A percentile compares a stretch with the other conserved stretches of the same genome.
Conservation (phyloP, 352 stramenopile species). For the Phytophthora fragariae region DNA sequence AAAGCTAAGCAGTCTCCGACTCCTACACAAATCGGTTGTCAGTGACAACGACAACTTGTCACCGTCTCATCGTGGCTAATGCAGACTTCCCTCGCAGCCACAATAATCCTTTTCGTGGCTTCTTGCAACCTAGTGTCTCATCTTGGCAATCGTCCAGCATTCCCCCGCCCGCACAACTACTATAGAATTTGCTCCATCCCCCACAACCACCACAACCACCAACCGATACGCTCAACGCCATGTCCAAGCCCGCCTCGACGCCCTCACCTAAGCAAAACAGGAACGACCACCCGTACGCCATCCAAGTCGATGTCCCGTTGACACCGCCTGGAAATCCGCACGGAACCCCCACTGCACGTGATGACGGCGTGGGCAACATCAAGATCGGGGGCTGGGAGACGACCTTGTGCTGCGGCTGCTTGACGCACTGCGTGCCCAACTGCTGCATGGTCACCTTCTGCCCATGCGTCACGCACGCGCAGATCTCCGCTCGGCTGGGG, state of each 20-base stretch:
- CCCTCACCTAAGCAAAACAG: conserved; percentile 8
- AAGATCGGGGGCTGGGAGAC: conserved; percentile 37
- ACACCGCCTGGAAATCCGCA: conserved; percentile 18
- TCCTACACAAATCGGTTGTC: too few relatives aligned
- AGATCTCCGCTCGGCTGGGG: conserved; percentile 46
- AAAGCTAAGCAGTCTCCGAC: too few relatives aligned
- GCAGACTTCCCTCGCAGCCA: too few relatives aligned
- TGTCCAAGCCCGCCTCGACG: neutral
- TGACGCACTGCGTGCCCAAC: conserved; percentile 54
- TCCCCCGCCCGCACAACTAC: neutral
- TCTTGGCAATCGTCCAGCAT: conserved; percentile 11
- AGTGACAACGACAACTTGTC: too few relatives aligned
- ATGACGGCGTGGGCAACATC: conserved; percentile 24
- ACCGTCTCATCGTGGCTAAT: too few relatives aligned
- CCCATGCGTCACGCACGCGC: conserved; percentile 49
- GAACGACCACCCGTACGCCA: conserved; percentile 32
- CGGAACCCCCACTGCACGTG: neutral
- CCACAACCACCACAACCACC: neutral
- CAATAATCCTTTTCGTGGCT: neutral
- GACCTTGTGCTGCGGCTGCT: conserved; percentile 46
- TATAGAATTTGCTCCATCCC: conserved; percentile 18
- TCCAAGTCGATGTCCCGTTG: conserved; percentile 33
- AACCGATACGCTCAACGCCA: neutral
- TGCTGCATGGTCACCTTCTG: conserved; percentile 55
- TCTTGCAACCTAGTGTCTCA: neutral